Base-by-base conservation (phyloP, 176 grass and related monocot species). In the Oryza officinalis region DNA sequence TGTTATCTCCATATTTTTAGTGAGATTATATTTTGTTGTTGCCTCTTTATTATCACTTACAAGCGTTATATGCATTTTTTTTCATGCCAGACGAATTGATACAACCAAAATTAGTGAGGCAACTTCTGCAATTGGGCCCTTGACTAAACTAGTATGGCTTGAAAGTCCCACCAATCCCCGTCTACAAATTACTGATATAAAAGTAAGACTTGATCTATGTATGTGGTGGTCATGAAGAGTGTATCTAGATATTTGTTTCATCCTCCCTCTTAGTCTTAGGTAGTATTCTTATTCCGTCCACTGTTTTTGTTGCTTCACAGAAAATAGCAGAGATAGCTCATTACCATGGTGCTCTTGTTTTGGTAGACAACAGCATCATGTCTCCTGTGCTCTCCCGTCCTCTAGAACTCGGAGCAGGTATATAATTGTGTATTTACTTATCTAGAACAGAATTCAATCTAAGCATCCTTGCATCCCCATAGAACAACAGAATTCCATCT, bases 331-430 rank as follows among this genome's bases (percentile, higher is more conserved):
- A 98, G 76, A 92, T 98, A 89, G 96, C 93, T 75, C 96, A 94
- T 87, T 81, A 82, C 71, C 81, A 87, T 54, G 93, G 92, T 69
- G 87, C 89, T 77, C 63, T 98, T 71, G 91, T 98, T 87, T 87
- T 98, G 82, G 93, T 98, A 38, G 96, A 98, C 74, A 98, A 98
- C 74, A 98, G 96, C 74, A 98, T 98, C 72, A 90, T 98, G 96
- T 98, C 96, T 90, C 93, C 96, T 27, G 93, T 98, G 78, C 91
- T 98, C 40, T 98, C 87, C 80, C 85, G 45, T 22, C 91, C 96
- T 64, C 78, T 98, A 79, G 91, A 98, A 87, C 91, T 98, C 63
- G 96, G 96, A 78, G 93, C 96, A 77, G 96, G 96, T 98, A 84
- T 31, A n/a, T 9, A 79, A 50, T 26, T 79, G 52, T 83, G 1